A percentile compares a stretch with the other conserved stretches of the same genome.
Evolutionary conservation across 306 rosid species (phyloP).

Genomic region (Sechiopsis laciniata): DNA sequence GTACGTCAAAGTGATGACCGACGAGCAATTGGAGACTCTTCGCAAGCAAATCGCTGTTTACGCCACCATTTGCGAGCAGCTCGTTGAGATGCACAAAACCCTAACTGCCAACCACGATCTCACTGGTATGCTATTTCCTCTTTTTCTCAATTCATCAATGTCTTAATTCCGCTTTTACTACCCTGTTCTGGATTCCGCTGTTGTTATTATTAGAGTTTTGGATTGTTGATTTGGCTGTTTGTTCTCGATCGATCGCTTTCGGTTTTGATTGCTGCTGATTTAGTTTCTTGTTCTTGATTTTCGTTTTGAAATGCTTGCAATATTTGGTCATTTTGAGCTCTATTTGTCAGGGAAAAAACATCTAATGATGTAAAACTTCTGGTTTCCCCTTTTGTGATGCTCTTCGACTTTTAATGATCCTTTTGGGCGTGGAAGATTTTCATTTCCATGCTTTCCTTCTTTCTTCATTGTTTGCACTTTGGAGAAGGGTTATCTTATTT

Average conservation of each 20-base stretch:
- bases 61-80: slow-evolving; percentile 73
- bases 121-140: slow-evolving; percentile 41
- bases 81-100: slow-evolving; percentile 72
- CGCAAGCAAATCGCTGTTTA: slow-evolving; percentile 79
- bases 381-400: slow-evolving; percentile 8
- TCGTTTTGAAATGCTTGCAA: not conserved
- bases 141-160: not conserved
- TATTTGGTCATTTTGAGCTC: slow-evolving; percentile 7
- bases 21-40: slow-evolving; percentile 84
- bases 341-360: slow-evolving; percentile 6
- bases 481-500: not conserved
- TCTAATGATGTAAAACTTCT: slow-evolving; percentile 5
- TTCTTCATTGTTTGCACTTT: slow-evolving; percentile 6
- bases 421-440: not conserved
- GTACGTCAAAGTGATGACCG: slow-evolving; percentile 92
- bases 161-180: not conserved
- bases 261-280: not conserved
- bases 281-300: not conserved
- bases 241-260: not conserved
- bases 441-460: not conserved
- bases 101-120: slow-evolving; percentile 81
- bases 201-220: not conserved
- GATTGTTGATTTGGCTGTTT: not conserved
- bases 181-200: not conserved
- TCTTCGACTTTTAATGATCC: slow-evolving; percentile 11